Conservation (phyloP, 495 filamentous ascomycete species). For the Penicillium flavigenum region DNA sequence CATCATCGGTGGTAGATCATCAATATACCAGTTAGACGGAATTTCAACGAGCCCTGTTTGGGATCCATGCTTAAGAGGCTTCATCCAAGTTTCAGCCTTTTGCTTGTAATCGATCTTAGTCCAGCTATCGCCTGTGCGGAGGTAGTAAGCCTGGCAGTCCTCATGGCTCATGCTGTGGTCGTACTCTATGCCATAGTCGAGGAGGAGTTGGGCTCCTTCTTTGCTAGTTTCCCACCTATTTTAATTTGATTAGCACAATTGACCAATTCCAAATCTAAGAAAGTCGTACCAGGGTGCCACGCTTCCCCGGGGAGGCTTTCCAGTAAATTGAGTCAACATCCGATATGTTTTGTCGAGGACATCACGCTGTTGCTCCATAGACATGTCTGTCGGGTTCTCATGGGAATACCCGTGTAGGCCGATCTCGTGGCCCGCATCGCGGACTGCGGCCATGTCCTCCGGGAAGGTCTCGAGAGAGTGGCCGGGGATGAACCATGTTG, state of each 20-base stretch:
- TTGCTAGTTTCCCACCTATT: constrained; percentile 61
- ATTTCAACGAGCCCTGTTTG: constrained; percentile 62
- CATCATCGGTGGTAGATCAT: constrained; percentile 61
- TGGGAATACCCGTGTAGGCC: constrained; percentile 74
- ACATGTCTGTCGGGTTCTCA: constrained; percentile 75
- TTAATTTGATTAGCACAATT: neutral
- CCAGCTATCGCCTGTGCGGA: constrained; percentile 59
- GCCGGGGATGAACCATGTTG: constrained; percentile 81
- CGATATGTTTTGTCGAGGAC: constrained; percentile 76
- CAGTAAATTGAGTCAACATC: constrained; percentile 69
- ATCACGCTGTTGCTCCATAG: constrained; percentile 70
- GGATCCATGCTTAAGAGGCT: constrained; percentile 53
- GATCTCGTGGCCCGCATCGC: constrained; percentile 77
- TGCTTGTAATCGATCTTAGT: constrained; percentile 60
- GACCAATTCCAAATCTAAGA: neutral
- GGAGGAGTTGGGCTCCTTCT: constrained; percentile 63
- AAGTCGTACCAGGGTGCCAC: constrained; percentile 52
- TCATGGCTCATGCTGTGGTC: constrained; percentile 67
- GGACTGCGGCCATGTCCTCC: constrained; percentile 67
- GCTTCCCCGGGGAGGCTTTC: constrained; percentile 69
- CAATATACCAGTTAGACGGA: constrained; percentile 66
- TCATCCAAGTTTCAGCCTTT: constrained; percentile 65
- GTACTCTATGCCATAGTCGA: constrained; percentile 69
- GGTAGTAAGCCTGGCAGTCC: constrained; percentile 63
- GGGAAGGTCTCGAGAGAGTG: constrained; percentile 78